These are phyloP conservation scores for Lactarius hatsudake DNA, from an alignment of 768 basidiomycete species.

Conservation along the genomic window DNA sequence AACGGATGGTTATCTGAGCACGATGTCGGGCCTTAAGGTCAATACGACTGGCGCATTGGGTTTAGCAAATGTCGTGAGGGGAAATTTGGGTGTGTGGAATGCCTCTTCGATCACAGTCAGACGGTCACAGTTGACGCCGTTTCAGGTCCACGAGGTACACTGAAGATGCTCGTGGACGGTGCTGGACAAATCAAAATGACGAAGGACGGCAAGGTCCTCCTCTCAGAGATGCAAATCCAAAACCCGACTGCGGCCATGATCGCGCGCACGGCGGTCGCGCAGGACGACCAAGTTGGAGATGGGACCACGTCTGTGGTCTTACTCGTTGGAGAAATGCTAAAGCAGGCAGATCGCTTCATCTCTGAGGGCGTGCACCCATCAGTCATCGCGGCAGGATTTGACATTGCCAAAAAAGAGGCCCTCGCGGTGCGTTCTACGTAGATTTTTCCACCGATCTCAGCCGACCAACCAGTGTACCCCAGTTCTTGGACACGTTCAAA, in stretches of 20 bases:
- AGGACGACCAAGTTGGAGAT: conserved; percentile 99
- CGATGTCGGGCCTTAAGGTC: conserved; percentile 49
- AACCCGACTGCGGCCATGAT: conserved; percentile 99
- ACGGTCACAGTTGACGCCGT: conserved; percentile 15
- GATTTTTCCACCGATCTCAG: conserved; percentile 27
- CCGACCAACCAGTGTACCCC: conserved; percentile 21
- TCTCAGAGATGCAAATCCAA: conserved; percentile 99
- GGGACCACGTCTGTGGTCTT: conserved; percentile 97
- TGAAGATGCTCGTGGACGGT: conserved; percentile 99
- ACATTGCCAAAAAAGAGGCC: conserved; percentile 96
- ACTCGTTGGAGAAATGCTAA: conserved; percentile 91
- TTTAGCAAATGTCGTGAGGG: conserved; percentile 94
- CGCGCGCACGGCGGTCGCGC: conserved; percentile 95
- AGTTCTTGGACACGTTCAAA: conserved; percentile 95
- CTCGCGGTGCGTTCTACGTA: conserved; percentile 57
- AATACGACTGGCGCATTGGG: conserved; percentile 95
- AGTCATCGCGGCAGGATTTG: conserved; percentile 92
- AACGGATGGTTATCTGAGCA: conserved; percentile 26
- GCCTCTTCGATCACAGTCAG: conserved; percentile 10
- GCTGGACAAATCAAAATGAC: conserved; percentile 99
- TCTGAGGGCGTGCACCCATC: conserved; percentile 98
- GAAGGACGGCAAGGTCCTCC: conserved; percentile 96
- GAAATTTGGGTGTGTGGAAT: conserved; percentile 76
- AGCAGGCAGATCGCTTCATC: conserved; percentile 97
- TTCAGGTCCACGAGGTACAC: conserved; percentile 89